Percentiles rank a stretch among this genome's conserved stretches.
Evolutionary conservation across 306 rosid species (phyloP).

Genomic region (Cucurbita pepo): DNA sequence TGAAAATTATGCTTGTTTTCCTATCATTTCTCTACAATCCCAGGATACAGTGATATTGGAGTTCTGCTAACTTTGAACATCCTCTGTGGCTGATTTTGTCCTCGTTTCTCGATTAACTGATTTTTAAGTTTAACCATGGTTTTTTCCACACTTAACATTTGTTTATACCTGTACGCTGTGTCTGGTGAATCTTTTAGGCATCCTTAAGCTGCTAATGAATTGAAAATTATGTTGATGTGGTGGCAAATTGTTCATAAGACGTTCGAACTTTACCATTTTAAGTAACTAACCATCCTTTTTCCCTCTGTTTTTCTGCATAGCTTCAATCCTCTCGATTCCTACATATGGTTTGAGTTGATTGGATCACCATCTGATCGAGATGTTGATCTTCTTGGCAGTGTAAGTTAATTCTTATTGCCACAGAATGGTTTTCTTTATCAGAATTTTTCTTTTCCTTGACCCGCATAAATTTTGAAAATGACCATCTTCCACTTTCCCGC

Average conservation of each 20-base stretch:
- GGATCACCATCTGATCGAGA: slow-evolving; percentile 78
- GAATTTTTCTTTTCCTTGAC: not conserved
- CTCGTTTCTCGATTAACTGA: not conserved
- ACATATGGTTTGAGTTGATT: slow-evolving; percentile 73
- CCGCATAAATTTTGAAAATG: not conserved
- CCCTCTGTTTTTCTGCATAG: slow-evolving; percentile 24
- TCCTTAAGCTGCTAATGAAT: not conserved
- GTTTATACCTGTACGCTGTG: not conserved
- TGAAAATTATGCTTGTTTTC: no score
- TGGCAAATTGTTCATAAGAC: not conserved
- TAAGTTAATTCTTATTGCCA: slow-evolving; percentile 22
- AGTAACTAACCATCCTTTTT: not conserved
- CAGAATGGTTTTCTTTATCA: not conserved
- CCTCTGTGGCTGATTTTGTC: not conserved
- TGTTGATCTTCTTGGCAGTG: slow-evolving; percentile 64
- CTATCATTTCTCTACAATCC: not conserved
- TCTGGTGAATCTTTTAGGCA: not conserved
- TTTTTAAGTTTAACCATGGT: not conserved
- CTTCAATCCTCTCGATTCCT: slow-evolving; percentile 83
- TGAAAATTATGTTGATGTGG: not conserved
- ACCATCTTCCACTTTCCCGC: not conserved
- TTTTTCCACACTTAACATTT: not conserved
- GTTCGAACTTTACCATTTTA: not conserved
- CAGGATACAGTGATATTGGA: not conserved
- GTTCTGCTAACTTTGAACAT: not conserved